These are phyloP conservation scores for Tolypocladium amazonense DNA, from an alignment of 2,329 filamentous ascomycete genomes.

Conservation along the genomic window DNA sequence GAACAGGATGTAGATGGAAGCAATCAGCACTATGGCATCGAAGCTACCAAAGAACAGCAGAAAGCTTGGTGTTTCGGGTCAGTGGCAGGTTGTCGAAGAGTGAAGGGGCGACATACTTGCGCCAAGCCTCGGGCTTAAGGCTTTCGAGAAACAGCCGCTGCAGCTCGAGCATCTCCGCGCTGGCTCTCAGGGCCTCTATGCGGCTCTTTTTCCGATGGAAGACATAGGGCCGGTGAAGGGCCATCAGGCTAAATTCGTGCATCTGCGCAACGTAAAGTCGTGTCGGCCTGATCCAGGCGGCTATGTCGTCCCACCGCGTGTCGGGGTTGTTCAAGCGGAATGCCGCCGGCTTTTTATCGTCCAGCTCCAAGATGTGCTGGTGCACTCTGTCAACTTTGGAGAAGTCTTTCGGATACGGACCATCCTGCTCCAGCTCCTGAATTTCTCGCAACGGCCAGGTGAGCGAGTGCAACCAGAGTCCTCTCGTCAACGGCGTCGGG, in stretches of 20 bases:
- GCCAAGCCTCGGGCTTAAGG: slow-evolving; percentile 38
- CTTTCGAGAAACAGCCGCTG: slow-evolving; percentile 40
- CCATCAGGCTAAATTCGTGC: slow-evolving; percentile 44
- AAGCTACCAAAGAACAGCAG: slow-evolving; percentile 53
- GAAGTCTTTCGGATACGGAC: slow-evolving; percentile 43
- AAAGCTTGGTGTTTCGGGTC: slow-evolving; percentile 22
- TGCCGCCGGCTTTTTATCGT: slow-evolving; percentile 36
- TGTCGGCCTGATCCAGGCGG: slow-evolving; percentile 37
- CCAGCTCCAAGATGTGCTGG: slow-evolving; percentile 34
- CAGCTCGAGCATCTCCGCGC: slow-evolving; percentile 42
- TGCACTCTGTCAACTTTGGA: slow-evolving; percentile 44
- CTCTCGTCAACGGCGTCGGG: slow-evolving; percentile 44
- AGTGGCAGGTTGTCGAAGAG: not conserved
- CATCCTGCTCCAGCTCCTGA: slow-evolving; percentile 44
- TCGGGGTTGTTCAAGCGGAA: slow-evolving; percentile 48
- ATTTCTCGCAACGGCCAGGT: slow-evolving; percentile 41
- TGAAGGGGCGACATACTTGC: slow-evolving; percentile 17
- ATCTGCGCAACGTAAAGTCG: slow-evolving; percentile 37
- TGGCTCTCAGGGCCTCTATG: slow-evolving; percentile 44
- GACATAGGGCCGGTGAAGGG: slow-evolving; percentile 51
- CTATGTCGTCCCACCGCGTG: slow-evolving; percentile 40
- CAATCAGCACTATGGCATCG: slow-evolving; percentile 50
- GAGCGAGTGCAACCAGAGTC: slow-evolving; percentile 39
- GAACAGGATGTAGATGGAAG: slow-evolving; percentile 51
- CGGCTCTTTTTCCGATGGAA: slow-evolving; percentile 45